Base-by-base conservation (phyloP, 2,329 filamentous ascomycete genomes). In the Tolypocladium ovalisporum region DNA sequence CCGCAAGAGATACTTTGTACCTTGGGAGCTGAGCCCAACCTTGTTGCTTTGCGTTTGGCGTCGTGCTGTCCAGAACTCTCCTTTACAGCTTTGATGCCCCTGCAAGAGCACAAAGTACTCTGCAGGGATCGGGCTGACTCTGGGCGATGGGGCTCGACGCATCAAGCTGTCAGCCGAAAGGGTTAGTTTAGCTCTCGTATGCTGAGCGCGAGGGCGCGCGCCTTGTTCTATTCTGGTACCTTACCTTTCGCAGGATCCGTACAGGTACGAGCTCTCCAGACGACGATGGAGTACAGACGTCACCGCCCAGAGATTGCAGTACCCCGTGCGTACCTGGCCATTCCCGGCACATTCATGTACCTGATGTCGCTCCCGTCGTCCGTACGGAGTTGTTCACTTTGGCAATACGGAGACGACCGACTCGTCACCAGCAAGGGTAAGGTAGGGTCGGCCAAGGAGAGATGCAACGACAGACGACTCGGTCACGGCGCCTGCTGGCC, bases 281-380 rank as follows among this genome's bases (percentile, higher is more conserved):
- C 42, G 22, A 29, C 3, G 29, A 29, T 47, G 44, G 44, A 47
- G 32, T 54, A 32, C 52, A 36, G 24, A 54, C 52, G 52, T 54
- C 52, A 54, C 52, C 34, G 35, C 52, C n/a, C 52, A 40, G 36
- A 54, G 24, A 54, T 54, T 54, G 35, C 54, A 56, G 54, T 52
- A 56, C 55, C 55, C 47, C 17, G 27, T 49, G 44, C 44, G 44
- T 19, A 9, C 35, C 44, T 22, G 15, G n/a, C n/a, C 34, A n/a
- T 54, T 42, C 27, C 32, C 57, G 27, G 53, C 32, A 13, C 44
- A 13, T 22, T 47, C 9, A 40, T 44, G 40, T 44, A 44, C 40
- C 22, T 47, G 44, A 29, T 29, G 24, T 13, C 19, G 12, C 15
- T 27, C 24, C 42, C n/a, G n/a, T n/a, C n/a, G n/a, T 13, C 42